These are phyloP conservation scores for Penicillium salamii DNA, from an alignment of 495 filamentous ascomycete species.

Conservation along the genomic window DNA sequence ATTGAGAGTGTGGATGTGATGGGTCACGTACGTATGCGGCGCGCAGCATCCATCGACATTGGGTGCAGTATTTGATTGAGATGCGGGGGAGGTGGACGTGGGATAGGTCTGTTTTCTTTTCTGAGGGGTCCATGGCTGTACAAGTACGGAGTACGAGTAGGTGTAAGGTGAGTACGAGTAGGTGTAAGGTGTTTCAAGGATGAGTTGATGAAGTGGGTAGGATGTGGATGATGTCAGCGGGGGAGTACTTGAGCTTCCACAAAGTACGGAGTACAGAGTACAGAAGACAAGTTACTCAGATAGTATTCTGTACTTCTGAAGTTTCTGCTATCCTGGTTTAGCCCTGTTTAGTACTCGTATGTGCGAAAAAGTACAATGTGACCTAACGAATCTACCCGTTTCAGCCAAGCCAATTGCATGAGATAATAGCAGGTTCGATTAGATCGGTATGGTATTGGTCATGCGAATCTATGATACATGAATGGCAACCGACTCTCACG, in stretches of 20 bases:
- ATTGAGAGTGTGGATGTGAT: neutral
- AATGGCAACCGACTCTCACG: constrained; percentile 29
- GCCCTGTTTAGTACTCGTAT: too few species aligned
- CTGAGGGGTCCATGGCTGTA: neutral
- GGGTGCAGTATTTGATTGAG: constrained; percentile 76
- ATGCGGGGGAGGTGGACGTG: constrained; percentile 56
- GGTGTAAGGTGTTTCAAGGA: neutral
- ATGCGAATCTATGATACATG: constrained; percentile 37
- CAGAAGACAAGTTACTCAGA: too few species aligned
- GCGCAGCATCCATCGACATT: constrained; percentile 90
- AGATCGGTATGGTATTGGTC: constrained; percentile 27
- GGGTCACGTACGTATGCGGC: constrained; percentile 68
- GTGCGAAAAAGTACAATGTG: neutral
- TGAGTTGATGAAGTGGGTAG: constrained; percentile 1
- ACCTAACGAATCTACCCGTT: neutral
- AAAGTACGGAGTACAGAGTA: too few species aligned
- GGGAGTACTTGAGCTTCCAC: too few species aligned
- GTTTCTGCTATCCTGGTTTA: too few species aligned
- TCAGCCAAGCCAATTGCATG: neutral
- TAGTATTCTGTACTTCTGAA: too few species aligned
- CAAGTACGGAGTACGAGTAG: neutral
- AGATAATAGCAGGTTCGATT: constrained; percentile 4
- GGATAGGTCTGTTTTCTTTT: constrained; percentile 10
- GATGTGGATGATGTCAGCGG: constrained; percentile 40
- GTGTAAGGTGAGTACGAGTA: neutral